Evolutionary conservation across 148 eudicot genomes (phyloP).

Genomic region (Beta vulgaris): DNA sequence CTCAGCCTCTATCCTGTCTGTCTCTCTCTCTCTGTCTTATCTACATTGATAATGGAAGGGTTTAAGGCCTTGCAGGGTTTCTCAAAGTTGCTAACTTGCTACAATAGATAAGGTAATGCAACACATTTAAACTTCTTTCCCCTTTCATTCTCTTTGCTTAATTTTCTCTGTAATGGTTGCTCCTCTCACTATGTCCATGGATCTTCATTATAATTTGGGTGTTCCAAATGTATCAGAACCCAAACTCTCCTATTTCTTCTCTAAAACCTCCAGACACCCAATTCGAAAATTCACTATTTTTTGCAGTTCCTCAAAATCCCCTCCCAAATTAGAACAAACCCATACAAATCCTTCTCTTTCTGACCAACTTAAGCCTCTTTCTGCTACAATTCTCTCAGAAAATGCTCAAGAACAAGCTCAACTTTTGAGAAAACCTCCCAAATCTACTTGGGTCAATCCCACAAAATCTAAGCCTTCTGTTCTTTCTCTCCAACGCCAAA

Average conservation of each 20-base stretch:
- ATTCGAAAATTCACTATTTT: slow-evolving; percentile 36
- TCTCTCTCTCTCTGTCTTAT: slow-evolving; percentile 11
- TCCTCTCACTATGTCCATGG: slow-evolving; percentile 54
- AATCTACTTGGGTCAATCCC: slow-evolving; percentile 92
- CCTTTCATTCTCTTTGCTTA: slow-evolving; percentile 2
- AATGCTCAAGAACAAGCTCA: slow-evolving; percentile 34
- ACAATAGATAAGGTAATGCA: slow-evolving; percentile 26
- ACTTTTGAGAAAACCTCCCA: slow-evolving; percentile 54
- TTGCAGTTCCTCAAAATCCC: slow-evolving; percentile 42
- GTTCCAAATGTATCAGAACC: slow-evolving; percentile 36
- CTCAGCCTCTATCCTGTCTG: neutral
- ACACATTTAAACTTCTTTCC: neutral
- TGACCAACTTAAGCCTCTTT: slow-evolving; percentile 71
- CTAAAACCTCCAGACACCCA: slow-evolving; percentile 24
- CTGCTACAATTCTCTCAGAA: slow-evolving; percentile 47
- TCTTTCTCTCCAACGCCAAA: slow-evolving; percentile 70
- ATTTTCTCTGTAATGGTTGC: slow-evolving; percentile 46
- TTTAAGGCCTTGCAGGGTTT: slow-evolving; percentile 17
- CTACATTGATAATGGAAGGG: neutral
- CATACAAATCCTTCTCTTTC: slow-evolving; percentile 64
- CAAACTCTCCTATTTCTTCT: slow-evolving; percentile 36
- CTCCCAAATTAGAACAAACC: slow-evolving; percentile 31
- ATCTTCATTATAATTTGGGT: slow-evolving; percentile 36
- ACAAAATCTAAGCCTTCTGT: slow-evolving; percentile 64
- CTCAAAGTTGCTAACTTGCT: neutral